A percentile compares a stretch with the other conserved stretches of the same genome.
Evolutionary conservation across 129 eudicot species (phyloP).

Genomic region (Pittosporum tobira): DNA sequence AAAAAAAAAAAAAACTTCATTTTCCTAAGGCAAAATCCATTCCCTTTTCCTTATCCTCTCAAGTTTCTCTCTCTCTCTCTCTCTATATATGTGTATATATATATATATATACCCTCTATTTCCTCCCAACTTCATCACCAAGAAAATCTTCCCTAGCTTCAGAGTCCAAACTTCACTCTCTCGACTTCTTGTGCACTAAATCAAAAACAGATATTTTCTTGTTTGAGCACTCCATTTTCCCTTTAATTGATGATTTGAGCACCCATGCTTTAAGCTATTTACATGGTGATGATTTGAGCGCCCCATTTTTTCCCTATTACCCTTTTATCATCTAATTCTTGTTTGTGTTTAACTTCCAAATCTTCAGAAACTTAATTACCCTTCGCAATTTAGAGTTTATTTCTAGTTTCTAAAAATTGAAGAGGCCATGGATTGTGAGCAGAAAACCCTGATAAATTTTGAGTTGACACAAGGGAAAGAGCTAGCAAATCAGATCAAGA

Average conservation of each 20-base stretch:
- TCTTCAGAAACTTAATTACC: too few species aligned
- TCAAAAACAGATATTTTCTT: not conserved
- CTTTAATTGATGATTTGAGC: too few species aligned
- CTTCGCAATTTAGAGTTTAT: too few species aligned
- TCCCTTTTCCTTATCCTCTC: constrained; percentile 8
- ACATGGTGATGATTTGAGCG: constrained; percentile 1
- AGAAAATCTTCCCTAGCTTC: constrained; percentile 5
- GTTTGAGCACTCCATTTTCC: too few species aligned
- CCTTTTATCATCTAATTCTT: too few species aligned
- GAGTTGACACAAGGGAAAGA: constrained; percentile 61
- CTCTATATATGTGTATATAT: too few species aligned
- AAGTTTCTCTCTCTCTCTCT: too few species aligned
- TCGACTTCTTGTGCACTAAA: constrained; percentile 12
- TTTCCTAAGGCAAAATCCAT: constrained; percentile 2
- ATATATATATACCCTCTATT: constrained; percentile 26
- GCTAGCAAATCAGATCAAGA: constrained; percentile 46
- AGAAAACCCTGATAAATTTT: constrained; percentile 36
- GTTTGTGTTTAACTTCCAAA: too few species aligned
- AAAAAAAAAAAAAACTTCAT: too few species aligned
- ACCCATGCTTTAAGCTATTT: not conserved
- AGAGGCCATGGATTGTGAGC: constrained; percentile 15
- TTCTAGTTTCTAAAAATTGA: constrained; percentile 5
- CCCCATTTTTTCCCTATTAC: constrained; percentile 1
- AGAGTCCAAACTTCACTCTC: too few species aligned
- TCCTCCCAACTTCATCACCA: constrained; percentile 35